Evolutionary conservation across 768 basidiomycete species (phyloP).

Genomic region (Agrocybe chaxingu): DNA sequence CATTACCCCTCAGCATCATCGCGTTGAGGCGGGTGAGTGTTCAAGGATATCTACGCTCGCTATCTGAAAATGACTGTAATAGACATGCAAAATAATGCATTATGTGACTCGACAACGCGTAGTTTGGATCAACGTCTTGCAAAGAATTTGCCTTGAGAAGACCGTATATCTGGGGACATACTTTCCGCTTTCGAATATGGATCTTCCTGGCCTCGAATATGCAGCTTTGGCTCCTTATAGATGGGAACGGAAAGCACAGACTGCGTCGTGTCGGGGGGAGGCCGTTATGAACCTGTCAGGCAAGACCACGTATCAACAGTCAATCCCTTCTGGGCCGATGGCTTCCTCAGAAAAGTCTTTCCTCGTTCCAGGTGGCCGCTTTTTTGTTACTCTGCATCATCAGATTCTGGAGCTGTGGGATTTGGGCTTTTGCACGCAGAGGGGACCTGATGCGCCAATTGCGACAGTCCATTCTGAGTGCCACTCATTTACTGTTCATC

Average conservation of each 20-base stretch:
- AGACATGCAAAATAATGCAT: slow-evolving; percentile 12
- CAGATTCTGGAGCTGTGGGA: slow-evolving; percentile 8
- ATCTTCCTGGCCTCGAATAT: slow-evolving; percentile 7
- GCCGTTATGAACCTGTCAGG: neutral
- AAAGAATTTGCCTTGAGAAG: slow-evolving; percentile 9
- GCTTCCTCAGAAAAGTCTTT: neutral
- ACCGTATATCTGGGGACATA: slow-evolving; percentile 8
- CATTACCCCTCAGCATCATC: slow-evolving; percentile 8
- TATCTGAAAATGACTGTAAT: neutral
- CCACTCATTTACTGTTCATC: neutral
- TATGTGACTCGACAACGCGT: slow-evolving; percentile 5
- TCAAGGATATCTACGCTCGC: neutral
- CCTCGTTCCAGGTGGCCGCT: slow-evolving; percentile 17
- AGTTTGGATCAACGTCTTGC: slow-evolving; percentile 8
- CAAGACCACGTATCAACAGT: neutral
- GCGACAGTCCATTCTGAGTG: neutral
- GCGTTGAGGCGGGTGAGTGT: slow-evolving; percentile 8
- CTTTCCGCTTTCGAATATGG: slow-evolving; percentile 3
- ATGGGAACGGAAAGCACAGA: neutral
- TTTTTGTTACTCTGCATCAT: slow-evolving; percentile 4
- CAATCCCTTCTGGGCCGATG: neutral
- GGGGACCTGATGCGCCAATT: neutral
- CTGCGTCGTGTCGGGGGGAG: neutral
- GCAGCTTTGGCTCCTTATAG: slow-evolving; percentile 4
- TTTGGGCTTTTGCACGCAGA: slow-evolving; percentile 1